Conservation (phyloP, 768 basidiomycete species). For the Lactarius akahatsu region DNA sequence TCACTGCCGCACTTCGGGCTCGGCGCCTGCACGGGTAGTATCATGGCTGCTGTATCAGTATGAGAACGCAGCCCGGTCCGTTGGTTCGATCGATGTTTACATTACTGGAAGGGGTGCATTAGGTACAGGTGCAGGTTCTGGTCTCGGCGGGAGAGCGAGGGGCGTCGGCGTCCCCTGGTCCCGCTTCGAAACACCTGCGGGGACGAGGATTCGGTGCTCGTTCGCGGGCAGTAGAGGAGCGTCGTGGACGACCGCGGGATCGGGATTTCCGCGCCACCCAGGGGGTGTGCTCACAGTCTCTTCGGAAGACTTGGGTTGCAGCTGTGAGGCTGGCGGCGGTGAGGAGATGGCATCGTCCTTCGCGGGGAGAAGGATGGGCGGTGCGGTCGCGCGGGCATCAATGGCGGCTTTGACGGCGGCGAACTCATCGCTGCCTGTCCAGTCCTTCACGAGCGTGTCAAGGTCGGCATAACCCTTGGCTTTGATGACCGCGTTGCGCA, state of each 20-base stretch:
- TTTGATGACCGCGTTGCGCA: slow-evolving; percentile 54
- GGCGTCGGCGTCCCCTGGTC: slow-evolving; percentile 30
- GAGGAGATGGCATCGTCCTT: not conserved
- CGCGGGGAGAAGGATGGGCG: slow-evolving; percentile 18
- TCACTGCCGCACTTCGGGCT: not conserved
- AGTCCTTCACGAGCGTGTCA: slow-evolving; percentile 24
- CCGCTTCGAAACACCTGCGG: slow-evolving; percentile 26
- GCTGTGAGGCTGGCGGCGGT: not conserved
- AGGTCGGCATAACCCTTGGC: slow-evolving; percentile 54
- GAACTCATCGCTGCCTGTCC: slow-evolving; percentile 32
- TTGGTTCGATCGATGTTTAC: slow-evolving; percentile 6
- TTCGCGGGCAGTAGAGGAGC: slow-evolving; percentile 28
- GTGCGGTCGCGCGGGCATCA: slow-evolving; percentile 17
- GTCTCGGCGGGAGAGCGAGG: not conserved
- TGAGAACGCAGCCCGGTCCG: not conserved
- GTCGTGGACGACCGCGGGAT: slow-evolving; percentile 21
- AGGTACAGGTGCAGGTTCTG: slow-evolving; percentile 1
- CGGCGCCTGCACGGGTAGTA: not conserved
- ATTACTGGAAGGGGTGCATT: slow-evolving; percentile 13
- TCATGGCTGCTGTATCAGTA: not conserved
- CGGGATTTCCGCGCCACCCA: slow-evolving; percentile 29
- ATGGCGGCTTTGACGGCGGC: slow-evolving; percentile 22
- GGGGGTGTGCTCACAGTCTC: slow-evolving; percentile 20
- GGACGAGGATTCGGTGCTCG: slow-evolving; percentile 20
- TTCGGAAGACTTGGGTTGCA: not conserved